Base-by-base conservation (phyloP, 1,284 basidiomycete species). In the Ceratobasidium papillatum region DNA sequence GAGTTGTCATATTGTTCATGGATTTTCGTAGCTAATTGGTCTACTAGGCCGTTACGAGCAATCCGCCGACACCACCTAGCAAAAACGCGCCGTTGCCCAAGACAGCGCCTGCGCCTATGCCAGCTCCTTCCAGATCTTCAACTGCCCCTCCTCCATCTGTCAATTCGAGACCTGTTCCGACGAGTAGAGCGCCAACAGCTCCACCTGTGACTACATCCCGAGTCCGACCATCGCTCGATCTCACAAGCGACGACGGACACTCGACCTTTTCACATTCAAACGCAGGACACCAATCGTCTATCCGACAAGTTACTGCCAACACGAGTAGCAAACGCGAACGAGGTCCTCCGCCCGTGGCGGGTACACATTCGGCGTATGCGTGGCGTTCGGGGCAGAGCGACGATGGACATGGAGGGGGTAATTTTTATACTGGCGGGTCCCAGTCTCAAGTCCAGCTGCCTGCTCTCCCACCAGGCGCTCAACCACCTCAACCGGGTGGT, bases 331-430 rank as follows among this genome's bases (percentile, higher is more conserved):
- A 72, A 41, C 69, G 69, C 32, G 69, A 72, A 32, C 56, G 69
- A 41, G 69, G 69, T 25, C 69, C 69, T 1, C 69, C 69, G 5
- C 69, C 69, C 11, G 58, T 62, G 1, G 69, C 69, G 12, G 69
- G 69, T 5, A 72, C 69, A 49, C 69, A 41, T n/a, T 72, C 69
- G n/a, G 58, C 69, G 2, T 72, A 72, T 12, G 69, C 69, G 11
- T 72, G 69, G 69, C 56, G 69, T 27, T 72, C 69, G 0, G 69
- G 69, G 8, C 69, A 72, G 58, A 61, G 58, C 58, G 69, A 72
- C 34, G 69, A 72, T 59, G 69, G 69, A 1, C 69, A 72, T 32
- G 69, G 69, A 32, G 58, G 69, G 12, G 56, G 52, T 58, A 72
- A 62, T 45, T 72, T 72, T 52, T 72, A 72, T 14, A 72, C 69